Percentiles rank a stretch among this genome's conserved stretches.
These are phyloP conservation scores for Arachis monticola DNA, from an alignment of 331 rosid genomes.

Conservation along the genomic window DNA sequence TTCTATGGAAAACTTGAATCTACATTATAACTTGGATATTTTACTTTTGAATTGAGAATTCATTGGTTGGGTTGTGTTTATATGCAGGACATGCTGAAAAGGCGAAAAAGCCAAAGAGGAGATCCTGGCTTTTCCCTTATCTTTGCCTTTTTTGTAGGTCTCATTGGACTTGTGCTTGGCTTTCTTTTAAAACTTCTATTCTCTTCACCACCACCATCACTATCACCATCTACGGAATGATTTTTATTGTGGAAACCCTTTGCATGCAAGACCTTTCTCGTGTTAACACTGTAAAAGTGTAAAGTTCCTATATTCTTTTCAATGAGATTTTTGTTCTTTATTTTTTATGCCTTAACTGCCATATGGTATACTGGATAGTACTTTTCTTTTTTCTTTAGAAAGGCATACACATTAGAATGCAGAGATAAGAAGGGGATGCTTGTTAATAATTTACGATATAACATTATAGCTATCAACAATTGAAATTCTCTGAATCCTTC, in stretches of 20 bases:
- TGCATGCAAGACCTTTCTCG: slow-evolving; percentile 39
- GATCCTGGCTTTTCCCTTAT: slow-evolving; percentile 76
- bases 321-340: slow-evolving; percentile 39
- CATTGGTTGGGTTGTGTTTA: slow-evolving; percentile 5
- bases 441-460: not conserved
- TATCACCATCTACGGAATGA: slow-evolving; percentile 47
- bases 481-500: not conserved
- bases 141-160: slow-evolving; percentile 74
- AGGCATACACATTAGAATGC: not conserved
- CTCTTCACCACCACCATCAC: slow-evolving; percentile 46
- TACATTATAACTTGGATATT: not conserved
- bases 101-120: slow-evolving; percentile 60
- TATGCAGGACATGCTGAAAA: slow-evolving; percentile 74
- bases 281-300: slow-evolving; percentile 52
- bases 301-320: slow-evolving; percentile 48
- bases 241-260: slow-evolving; percentile 39
- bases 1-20: slow-evolving; percentile 8
- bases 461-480: not conserved
- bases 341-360: not conserved
- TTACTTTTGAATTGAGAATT: slow-evolving; percentile 4
- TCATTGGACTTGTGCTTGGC: slow-evolving; percentile 81
- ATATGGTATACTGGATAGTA: not conserved
- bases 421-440: not conserved
- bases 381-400: not conserved
- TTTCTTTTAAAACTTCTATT: slow-evolving; percentile 72